Conservation (phyloP, 1,284 basidiomycete species). For the Boletus sp. region DNA sequence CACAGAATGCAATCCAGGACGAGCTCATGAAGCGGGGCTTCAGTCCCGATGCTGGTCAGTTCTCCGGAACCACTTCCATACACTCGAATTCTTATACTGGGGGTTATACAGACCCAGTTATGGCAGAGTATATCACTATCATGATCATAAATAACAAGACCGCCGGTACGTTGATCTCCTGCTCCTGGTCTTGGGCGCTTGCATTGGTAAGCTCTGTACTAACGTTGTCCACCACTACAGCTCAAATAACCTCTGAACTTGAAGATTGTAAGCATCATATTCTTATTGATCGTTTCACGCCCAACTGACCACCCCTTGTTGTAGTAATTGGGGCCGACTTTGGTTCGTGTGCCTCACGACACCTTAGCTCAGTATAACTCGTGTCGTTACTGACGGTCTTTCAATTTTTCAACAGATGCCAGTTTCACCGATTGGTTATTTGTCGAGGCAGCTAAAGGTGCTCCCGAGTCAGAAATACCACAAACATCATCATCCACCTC, state of each 20-base stretch:
- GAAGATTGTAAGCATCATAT: conserved; percentile 64
- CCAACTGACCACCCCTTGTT: conserved; percentile 19
- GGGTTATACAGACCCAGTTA: conserved; percentile 64
- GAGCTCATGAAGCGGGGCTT: conserved; percentile 76
- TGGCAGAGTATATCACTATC: conserved; percentile 90
- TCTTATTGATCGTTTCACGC: conserved; percentile 10
- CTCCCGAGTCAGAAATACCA: conserved; percentile 45
- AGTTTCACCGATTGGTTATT: conserved; percentile 86
- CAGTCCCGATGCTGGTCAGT: conserved; percentile 72
- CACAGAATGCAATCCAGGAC: conserved; percentile 75
- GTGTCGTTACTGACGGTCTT: conserved; percentile 8
- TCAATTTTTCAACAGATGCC: conserved; percentile 47
- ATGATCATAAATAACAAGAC: conserved; percentile 93
- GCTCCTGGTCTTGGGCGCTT: not conserved
- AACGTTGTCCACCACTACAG: conserved; percentile 40
- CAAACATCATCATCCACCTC: conserved; percentile 34
- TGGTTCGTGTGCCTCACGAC: conserved; percentile 43
- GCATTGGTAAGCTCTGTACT: not conserved
- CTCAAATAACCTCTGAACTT: conserved; percentile 78
- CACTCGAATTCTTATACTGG: conserved; percentile 4
- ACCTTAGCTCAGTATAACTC: conserved; percentile 10
- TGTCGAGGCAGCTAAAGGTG: conserved; percentile 68
- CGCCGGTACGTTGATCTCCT: conserved; percentile 48
- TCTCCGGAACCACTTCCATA: conserved; percentile 9
- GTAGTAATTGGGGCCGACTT: conserved; percentile 78